A percentile compares a stretch with the other conserved stretches of the same genome.
Evolutionary conservation across 768 basidiomycete genomes (phyloP).

Genomic region (Agaricus blazei): DNA sequence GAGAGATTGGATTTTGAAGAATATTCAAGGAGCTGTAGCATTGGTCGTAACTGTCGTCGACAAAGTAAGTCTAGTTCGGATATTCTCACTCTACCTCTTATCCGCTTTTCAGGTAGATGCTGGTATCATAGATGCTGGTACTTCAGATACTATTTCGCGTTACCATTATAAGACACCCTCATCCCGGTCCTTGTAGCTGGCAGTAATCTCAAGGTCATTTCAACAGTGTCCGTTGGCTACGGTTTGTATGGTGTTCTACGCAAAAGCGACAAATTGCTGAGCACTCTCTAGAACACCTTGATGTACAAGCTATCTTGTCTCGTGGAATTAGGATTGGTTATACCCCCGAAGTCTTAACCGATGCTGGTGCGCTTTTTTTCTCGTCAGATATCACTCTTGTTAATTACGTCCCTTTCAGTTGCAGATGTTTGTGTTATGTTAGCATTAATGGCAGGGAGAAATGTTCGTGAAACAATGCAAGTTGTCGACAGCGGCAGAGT

Average conservation of each 20-base stretch:
- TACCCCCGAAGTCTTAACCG: constrained; percentile 91
- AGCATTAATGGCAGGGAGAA: constrained; percentile 88
- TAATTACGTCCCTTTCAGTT: constrained; percentile 38
- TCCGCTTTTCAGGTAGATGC: constrained; percentile 51
- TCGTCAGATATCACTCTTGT: not conserved
- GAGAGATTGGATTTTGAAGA: constrained; percentile 68
- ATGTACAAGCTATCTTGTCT: constrained; percentile 51
- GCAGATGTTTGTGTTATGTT: constrained; percentile 91
- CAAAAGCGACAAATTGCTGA: not conserved
- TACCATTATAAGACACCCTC: not conserved
- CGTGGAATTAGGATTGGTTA: constrained; percentile 75
- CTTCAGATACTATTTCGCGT: not conserved
- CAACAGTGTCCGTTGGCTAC: constrained; percentile 90
- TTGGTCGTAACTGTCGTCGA: constrained; percentile 65
- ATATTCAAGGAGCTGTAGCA: constrained; percentile 62
- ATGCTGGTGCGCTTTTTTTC: constrained; percentile 55
- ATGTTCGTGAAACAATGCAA: constrained; percentile 56
- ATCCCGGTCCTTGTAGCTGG: constrained; percentile 48
- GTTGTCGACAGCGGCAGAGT: constrained; percentile 71
- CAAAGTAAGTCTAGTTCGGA: constrained; percentile 37
- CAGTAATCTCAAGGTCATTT: constrained; percentile 70
- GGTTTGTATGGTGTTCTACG: constrained; percentile 35
- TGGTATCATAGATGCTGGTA: constrained; percentile 64
- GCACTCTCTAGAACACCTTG: constrained; percentile 66
- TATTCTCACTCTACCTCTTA: not conserved